Conservation (phyloP, 768 basidiomycete genomes). For the Neoboletus subvelutipes region DNA sequence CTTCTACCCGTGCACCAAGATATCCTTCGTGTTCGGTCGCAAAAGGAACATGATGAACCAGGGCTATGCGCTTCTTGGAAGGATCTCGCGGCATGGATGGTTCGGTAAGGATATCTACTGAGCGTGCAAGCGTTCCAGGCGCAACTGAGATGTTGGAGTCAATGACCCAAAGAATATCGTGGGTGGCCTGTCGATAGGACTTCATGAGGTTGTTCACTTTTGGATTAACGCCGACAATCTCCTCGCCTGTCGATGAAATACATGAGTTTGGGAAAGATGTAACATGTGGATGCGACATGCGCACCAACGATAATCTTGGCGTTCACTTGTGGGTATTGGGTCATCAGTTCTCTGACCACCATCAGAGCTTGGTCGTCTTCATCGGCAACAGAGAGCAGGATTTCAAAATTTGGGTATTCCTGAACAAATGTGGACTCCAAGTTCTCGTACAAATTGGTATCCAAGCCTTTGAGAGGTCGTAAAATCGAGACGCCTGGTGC, state of each 20-base stretch:
- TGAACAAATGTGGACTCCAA: slow-evolving; percentile 90
- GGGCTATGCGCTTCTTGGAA: slow-evolving; percentile 55
- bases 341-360: slow-evolving; percentile 74
- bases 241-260: slow-evolving; percentile 55
- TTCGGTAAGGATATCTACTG: slow-evolving; percentile 71
- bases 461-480: slow-evolving; percentile 91
- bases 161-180: slow-evolving; percentile 95
- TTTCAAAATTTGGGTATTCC: slow-evolving; percentile 89
- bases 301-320: slow-evolving; percentile 76
- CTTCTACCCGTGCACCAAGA: slow-evolving; percentile 84
- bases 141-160: slow-evolving; percentile 91
- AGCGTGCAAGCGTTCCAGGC: slow-evolving; percentile 76
- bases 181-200: slow-evolving; percentile 72
- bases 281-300: slow-evolving; percentile 17
- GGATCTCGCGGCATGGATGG: slow-evolving; percentile 37
- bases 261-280: not conserved
- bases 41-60: slow-evolving; percentile 96
- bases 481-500: slow-evolving; percentile 92
- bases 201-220: slow-evolving; percentile 96
- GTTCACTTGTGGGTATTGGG: slow-evolving; percentile 74
- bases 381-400: slow-evolving; percentile 89
- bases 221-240: slow-evolving; percentile 87
- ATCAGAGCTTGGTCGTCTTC: slow-evolving; percentile 85
- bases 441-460: slow-evolving; percentile 95
- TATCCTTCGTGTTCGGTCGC: slow-evolving; percentile 67